Conservation (phyloP, 306 rosid genomes). For the Mimosa bimucronata region DNA sequence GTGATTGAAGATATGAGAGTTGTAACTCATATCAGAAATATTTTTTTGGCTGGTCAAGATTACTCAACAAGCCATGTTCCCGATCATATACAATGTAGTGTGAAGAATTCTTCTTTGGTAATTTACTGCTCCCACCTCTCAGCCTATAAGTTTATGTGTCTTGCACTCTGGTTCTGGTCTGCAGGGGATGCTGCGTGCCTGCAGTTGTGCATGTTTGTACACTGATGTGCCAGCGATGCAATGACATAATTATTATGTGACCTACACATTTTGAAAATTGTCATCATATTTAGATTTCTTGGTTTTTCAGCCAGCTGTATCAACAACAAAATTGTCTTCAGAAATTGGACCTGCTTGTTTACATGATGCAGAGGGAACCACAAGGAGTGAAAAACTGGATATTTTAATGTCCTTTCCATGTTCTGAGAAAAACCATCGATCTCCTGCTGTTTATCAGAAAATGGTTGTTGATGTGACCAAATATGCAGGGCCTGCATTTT, state of each 20-base stretch:
- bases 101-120: conserved; percentile 66
- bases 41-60: conserved; percentile 64
- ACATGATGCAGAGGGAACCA: conserved; percentile 48
- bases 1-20: conserved; percentile 70
- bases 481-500: conserved; percentile 56
- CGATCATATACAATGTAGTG: conserved; percentile 45
- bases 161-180: conserved; percentile 1
- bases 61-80: conserved; percentile 45
- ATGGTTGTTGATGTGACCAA: conserved; percentile 58
- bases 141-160: background rate
- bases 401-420: conserved; percentile 51
- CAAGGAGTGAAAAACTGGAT: conserved; percentile 50
- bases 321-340: conserved; percentile 49
- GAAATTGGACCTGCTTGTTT: conserved; percentile 53
- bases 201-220: conserved; percentile 8
- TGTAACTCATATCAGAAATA: conserved; percentile 63
- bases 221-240: conserved; percentile 6
- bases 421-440: conserved; percentile 49
- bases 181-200: conserved; percentile 2
- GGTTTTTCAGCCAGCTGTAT: conserved; percentile 50
- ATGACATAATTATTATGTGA: conserved; percentile 11
- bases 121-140: conserved; percentile 40
- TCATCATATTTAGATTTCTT: conserved; percentile 29
- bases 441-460: conserved; percentile 49
- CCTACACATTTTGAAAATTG: conserved; percentile 17